Evolutionary conservation across 305 asterid genomes (phyloP), one percentile per base, ranked within the genome.

Genomic region (Fraxinus sp.): DNA sequence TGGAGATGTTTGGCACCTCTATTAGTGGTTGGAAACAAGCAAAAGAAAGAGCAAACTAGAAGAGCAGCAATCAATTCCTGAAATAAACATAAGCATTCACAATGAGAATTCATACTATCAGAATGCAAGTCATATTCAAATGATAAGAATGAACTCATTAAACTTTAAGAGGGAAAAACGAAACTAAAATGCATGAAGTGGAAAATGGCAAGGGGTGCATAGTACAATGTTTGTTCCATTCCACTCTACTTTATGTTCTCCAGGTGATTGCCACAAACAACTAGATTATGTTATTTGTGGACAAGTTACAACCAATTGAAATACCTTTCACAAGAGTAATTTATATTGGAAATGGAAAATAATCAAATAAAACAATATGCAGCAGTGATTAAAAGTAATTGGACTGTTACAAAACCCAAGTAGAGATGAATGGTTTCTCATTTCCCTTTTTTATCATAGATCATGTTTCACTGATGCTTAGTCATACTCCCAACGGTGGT

Each of bases 31-130:
- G 97, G 98, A 87, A 91, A 95, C 90, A 95, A 86, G 90, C 96
- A 91, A 90, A 95, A 94, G 84, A 94, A 91, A 79, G 98, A 83
- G 89, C 99, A 94, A 39, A 82, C 90, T 83, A 95, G 94, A 83
- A 94, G 92, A 84, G 97, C 95, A 62, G 94, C 99, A 76, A 92
- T 87, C 92, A 94, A 88, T 84, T 93, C 99, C 98, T 95, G 94
- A 81, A 91, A 86, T 72, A 32, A 32, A 76, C 55, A 85, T 7
- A 64, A 78, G 79, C 59, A 20, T 35, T 32, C 71, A 41, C 3
- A 72, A 37, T 80, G 75, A 83, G 79, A 82, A 3, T 66, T 20
- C 41, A 4, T 37, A 20, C 20, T 30, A 22, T 20, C 68, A 68
- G 57, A 44, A 82, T 76, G 70, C 80, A 82, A 64, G 24, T 22